Base-by-base conservation (phyloP, 2,329 filamentous ascomycete species). In the Penicillium sumatraense region DNA sequence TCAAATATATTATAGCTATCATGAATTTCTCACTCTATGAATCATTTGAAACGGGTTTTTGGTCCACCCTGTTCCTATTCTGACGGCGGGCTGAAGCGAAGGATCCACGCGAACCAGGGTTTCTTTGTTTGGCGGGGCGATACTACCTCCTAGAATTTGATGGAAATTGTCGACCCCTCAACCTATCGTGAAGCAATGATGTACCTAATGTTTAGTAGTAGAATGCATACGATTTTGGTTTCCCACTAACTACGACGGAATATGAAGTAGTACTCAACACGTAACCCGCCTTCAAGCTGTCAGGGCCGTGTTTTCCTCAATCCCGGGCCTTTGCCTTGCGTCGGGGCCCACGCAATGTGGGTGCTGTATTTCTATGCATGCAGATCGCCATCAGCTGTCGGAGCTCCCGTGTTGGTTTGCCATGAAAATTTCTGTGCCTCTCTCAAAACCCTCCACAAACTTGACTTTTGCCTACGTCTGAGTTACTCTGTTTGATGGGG, bases 321-420 rank as follows among this genome's bases (percentile, higher is more conserved):
- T 16, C 26, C 47, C 61, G 56, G 53, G 56, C 54, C 56, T 14
- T 54, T 47, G 47, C 45, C 56, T 62, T 60, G 57, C 59, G 54
- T 62, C 54, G 21, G 47, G 53, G 42, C 33, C 50, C 57, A 54
- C 50, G 50, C 24, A 44, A 45, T 62, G 61, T 62, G 59, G 55
- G 55, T 60, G 59, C 60, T 61, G n/a, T n/a, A 61, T 63, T 64
- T 54, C 55, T 55, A 56, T 46, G 38, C 48, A 52, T 49, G 61
- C 58, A 56, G 60, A 63, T 64, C 58, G 23, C 24, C 47, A 6
- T 52, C 45, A 59, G 48, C 49, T 56, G 23, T 63, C 61, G 60
- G 60, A 44, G 56, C 27, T 54, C 51, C 60, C 56, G 54, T 18
- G 24, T 6, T 21, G 49, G 44, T 52, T 52, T 20, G 51, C 49